Percentiles rank a stretch among this genome's conserved stretches.
These are phyloP conservation scores for maize (Zea mays) DNA, from an alignment of 176 grass and related monocot genomes.

Conservation along the genomic window DNA sequence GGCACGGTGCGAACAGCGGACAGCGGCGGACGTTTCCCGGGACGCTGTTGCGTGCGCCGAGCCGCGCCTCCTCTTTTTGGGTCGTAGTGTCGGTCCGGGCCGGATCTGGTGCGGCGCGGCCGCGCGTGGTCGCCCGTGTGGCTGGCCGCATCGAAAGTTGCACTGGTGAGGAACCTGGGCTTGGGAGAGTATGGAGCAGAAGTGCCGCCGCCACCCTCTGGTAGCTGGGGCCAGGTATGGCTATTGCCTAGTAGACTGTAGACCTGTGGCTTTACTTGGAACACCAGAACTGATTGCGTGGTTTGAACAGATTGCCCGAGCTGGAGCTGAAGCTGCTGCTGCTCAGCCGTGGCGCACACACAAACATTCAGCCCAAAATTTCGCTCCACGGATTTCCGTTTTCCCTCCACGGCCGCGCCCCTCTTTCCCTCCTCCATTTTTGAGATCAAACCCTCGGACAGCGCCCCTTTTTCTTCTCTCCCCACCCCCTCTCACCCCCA, in stretches of 20 bases:
- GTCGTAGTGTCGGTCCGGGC: constrained; percentile 30
- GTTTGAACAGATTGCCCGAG: too few relatives aligned
- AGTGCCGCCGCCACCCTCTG: neutral
- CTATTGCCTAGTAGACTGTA: neutral
- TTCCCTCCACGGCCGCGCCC: constrained; percentile 44
- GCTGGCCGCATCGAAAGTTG: neutral
- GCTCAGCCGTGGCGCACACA: neutral
- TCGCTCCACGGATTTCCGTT: constrained; percentile 46
- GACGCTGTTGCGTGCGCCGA: constrained; percentile 18
- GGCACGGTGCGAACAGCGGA: neutral
- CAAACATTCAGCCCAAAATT: constrained; percentile 11
- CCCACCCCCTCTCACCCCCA: neutral
- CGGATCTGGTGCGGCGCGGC: constrained; percentile 29
- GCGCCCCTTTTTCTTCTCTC: constrained; percentile 23
- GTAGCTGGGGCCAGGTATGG: neutral
- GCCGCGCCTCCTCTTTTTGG: constrained; percentile 4
- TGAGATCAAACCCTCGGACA: constrained; percentile 6
- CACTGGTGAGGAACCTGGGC: neutral
- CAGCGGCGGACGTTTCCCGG: neutral
- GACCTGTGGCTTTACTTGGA: neutral
- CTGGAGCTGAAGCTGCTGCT: too few relatives aligned
- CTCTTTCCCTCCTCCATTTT: constrained; percentile 46
- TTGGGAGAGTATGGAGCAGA: neutral
- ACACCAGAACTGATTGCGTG: too few relatives aligned
- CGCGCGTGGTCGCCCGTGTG: neutral